phyloP scores from a whole-genome alignment of 2,329 filamentous ascomycete genomes.

The Cordyceps farinosa region DNA sequence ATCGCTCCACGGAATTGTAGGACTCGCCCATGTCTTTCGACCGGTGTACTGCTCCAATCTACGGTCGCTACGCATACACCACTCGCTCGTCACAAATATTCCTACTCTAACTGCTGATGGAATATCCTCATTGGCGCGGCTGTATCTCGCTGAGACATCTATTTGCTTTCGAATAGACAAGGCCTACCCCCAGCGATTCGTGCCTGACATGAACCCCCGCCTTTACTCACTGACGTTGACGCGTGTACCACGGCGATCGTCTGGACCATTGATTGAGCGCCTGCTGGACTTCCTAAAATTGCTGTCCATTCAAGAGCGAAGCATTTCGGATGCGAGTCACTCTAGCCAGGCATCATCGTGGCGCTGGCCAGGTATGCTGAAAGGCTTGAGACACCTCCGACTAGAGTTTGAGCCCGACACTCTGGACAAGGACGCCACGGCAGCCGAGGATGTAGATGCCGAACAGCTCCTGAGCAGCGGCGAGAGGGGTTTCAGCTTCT shows the following conservation, averaged over 20 bases:
- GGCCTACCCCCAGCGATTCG: slow-evolving; percentile 46
- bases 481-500: slow-evolving; percentile 44
- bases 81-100: slow-evolving; percentile 56
- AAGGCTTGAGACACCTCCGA: slow-evolving; percentile 50
- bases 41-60: slow-evolving; percentile 53
- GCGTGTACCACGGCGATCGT: slow-evolving; percentile 50
- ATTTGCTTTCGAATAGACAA: slow-evolving; percentile 42
- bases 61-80: slow-evolving; percentile 52
- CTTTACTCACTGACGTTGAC: slow-evolving; percentile 52
- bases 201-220: slow-evolving; percentile 55
- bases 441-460: slow-evolving; percentile 37
- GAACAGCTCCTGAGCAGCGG: slow-evolving; percentile 40
- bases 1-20: slow-evolving; percentile 42
- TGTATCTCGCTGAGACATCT: slow-evolving; percentile 43
- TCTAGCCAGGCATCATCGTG: slow-evolving; percentile 23
- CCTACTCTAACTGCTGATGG: slow-evolving; percentile 41
- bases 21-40: slow-evolving; percentile 46
- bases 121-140: slow-evolving; percentile 33
- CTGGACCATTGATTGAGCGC: slow-evolving; percentile 46
- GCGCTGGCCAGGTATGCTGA: slow-evolving; percentile 42
- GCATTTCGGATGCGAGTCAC: slow-evolving; percentile 34
- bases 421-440: slow-evolving; percentile 33
- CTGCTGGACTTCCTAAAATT: slow-evolving; percentile 46
- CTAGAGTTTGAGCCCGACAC: slow-evolving; percentile 52
- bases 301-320: slow-evolving; percentile 46